A percentile compares a stretch with the other conserved stretches of the same genome.
Conservation (phyloP, 305 asterid genomes). For the Plantago coronopus region DNA sequence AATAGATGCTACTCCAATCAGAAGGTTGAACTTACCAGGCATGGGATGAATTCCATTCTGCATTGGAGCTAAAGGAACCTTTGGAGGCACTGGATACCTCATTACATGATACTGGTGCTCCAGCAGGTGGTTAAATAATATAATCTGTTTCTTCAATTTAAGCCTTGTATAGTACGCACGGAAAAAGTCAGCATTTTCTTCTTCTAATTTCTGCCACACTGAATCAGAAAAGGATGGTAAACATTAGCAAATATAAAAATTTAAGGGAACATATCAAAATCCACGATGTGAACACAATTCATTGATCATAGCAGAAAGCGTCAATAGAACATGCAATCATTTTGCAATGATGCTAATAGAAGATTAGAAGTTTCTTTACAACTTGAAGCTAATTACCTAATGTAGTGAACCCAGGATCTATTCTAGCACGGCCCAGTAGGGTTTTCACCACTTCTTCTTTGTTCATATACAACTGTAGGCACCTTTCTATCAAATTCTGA, state of each 20-base stretch:
- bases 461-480: slow-evolving; percentile 89
- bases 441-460: slow-evolving; percentile 93
- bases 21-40: slow-evolving; percentile 57
- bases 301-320: not conserved
- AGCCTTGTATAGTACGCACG: slow-evolving; percentile 64
- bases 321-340: not conserved
- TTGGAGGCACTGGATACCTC: slow-evolving; percentile 75
- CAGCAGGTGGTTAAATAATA: slow-evolving; percentile 83
- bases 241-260: too few species aligned
- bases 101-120: slow-evolving; percentile 79
- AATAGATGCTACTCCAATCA: slow-evolving; percentile 8
- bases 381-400: slow-evolving; percentile 52
- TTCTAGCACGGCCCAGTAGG: slow-evolving; percentile 85
- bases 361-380: not conserved
- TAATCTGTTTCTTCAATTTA: slow-evolving; percentile 83
- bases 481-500: slow-evolving; percentile 81
- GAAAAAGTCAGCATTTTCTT: slow-evolving; percentile 59
- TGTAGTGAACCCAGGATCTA: slow-evolving; percentile 97
- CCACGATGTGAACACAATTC: too few species aligned
- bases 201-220: slow-evolving; percentile 91
- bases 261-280: not conserved
- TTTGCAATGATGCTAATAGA: not conserved
- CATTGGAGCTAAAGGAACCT: slow-evolving; percentile 56
- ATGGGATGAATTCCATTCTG: slow-evolving; percentile 78
- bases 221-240: too few species aligned